A percentile compares a stretch with the other conserved stretches of the same genome.
Conservation (phyloP, 2,329 filamentous ascomycete species). For the Dactylonectria macrodidyma region DNA sequence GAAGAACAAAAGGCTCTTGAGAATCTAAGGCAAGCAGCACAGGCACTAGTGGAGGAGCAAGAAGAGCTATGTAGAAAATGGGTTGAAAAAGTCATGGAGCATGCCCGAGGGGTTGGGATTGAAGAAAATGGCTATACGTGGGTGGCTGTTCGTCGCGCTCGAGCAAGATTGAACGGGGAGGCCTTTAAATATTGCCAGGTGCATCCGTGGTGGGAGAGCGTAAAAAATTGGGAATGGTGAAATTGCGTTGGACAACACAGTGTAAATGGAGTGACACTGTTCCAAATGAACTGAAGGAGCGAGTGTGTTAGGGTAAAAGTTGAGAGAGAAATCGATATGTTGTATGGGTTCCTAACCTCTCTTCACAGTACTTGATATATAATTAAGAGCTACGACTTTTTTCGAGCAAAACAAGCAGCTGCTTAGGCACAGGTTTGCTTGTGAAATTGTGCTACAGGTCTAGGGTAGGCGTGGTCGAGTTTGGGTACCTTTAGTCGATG, state of each 20-base stretch:
- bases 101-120: not conserved
- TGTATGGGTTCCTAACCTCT: too few relatives aligned
- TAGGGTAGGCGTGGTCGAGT: too few relatives aligned
- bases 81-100: not conserved
- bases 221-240: not conserved
- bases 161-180: conserved; percentile 7
- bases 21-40: not conserved
- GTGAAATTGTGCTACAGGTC: too few relatives aligned
- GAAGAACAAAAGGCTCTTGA: not conserved
- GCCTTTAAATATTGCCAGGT: conserved; percentile 15
- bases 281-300: too few relatives aligned
- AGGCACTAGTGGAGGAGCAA: conserved; percentile 4
- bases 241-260: not conserved
- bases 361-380: too few relatives aligned
- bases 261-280: too few relatives aligned
- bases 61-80: not conserved
- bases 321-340: too few relatives aligned
- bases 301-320: too few relatives aligned
- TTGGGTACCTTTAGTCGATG: too few relatives aligned
- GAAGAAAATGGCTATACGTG: not conserved
- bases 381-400: too few relatives aligned
- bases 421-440: too few relatives aligned
- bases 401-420: too few relatives aligned
- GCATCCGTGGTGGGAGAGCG: not conserved
- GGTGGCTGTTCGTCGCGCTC: not conserved